phyloP scores from a whole-genome alignment of 179 eudicot genomes.

The Amaranthus tricolor region DNA sequence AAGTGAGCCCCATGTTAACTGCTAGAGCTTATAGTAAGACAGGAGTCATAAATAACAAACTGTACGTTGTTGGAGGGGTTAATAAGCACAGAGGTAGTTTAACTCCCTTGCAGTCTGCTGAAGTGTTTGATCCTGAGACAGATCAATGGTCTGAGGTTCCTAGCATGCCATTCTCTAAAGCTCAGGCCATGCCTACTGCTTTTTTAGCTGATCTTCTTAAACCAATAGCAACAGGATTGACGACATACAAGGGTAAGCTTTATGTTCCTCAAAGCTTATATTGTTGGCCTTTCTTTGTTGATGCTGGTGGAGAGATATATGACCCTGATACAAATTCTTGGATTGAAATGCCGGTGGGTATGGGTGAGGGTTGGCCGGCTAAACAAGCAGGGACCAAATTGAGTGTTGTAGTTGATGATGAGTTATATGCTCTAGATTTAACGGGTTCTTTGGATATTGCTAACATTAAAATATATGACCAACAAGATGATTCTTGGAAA shows the following conservation, averaged over 20 bases:
- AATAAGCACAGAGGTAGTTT: constrained; percentile 66
- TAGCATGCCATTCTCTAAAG: constrained; percentile 91
- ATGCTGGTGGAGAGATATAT: constrained; percentile 98
- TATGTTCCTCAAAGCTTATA: constrained; percentile 93
- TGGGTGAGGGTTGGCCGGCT: constrained; percentile 99
- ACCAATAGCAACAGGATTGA: constrained; percentile 96
- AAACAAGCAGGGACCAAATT: constrained; percentile 94
- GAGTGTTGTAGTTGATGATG: constrained; percentile 70
- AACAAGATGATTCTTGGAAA: constrained; percentile 74
- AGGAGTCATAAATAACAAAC: constrained; percentile 66
- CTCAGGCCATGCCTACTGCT: constrained; percentile 78
- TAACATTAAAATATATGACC: constrained; percentile 71
- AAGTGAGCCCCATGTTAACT: constrained; percentile 60
- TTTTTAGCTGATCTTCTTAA: constrained; percentile 82
- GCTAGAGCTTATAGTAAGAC: constrained; percentile 87
- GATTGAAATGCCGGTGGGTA: constrained; percentile 90
- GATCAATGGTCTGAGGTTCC: constrained; percentile 76
- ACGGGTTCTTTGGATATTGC: constrained; percentile 65
- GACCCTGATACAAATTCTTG: constrained; percentile 83
- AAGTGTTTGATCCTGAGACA: constrained; percentile 72
- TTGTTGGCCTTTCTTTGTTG: constrained; percentile 97
- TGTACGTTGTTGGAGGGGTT: constrained; percentile 93
- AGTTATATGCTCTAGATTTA: constrained; percentile 77
- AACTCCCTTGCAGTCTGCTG: constrained; percentile 84
- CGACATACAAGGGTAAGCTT: constrained; percentile 73